Evolutionary conservation across 2,329 filamentous ascomycete species (phyloP).

Genomic region (Stemphylium vesicarium): DNA sequence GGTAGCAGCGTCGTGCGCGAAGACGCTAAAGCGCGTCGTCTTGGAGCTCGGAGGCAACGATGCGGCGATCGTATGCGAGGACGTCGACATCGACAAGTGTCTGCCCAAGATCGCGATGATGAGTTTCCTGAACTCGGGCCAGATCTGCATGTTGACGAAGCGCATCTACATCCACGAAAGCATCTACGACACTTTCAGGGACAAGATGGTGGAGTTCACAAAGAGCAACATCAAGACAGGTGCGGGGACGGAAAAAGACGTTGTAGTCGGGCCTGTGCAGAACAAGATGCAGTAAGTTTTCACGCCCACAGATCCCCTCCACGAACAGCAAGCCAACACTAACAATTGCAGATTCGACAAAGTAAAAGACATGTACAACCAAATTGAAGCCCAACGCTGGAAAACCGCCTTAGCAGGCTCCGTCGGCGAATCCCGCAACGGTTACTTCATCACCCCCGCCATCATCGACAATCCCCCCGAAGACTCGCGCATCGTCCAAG

Average conservation of each 20-base stretch:
- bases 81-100: conserved; percentile 56
- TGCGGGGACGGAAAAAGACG: too few relatives aligned
- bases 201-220: conserved; percentile 55
- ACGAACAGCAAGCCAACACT: too few relatives aligned
- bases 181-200: conserved; percentile 39
- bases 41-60: conserved; percentile 63
- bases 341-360: too few relatives aligned
- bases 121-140: conserved; percentile 64
- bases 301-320: too few relatives aligned
- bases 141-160: conserved; percentile 46
- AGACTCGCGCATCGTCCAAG: conserved; percentile 61
- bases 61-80: conserved; percentile 62
- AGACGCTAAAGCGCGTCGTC: conserved; percentile 65
- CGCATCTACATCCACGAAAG: conserved; percentile 45
- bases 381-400: too few relatives aligned
- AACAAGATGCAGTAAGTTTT: too few relatives aligned
- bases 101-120: conserved; percentile 40
- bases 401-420: too few relatives aligned
- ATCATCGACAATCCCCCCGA: conserved; percentile 58
- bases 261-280: too few relatives aligned
- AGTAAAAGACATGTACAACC: too few relatives aligned
- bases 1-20: conserved; percentile 61
- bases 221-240: too few relatives aligned
- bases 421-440: too few relatives aligned
- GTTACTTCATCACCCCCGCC: too few relatives aligned